Evolutionary conservation across 805 yeast species (phyloP), one percentile per base, ranked within the genome.

Genomic region (Kodamaea kaohsiungensis): DNA sequence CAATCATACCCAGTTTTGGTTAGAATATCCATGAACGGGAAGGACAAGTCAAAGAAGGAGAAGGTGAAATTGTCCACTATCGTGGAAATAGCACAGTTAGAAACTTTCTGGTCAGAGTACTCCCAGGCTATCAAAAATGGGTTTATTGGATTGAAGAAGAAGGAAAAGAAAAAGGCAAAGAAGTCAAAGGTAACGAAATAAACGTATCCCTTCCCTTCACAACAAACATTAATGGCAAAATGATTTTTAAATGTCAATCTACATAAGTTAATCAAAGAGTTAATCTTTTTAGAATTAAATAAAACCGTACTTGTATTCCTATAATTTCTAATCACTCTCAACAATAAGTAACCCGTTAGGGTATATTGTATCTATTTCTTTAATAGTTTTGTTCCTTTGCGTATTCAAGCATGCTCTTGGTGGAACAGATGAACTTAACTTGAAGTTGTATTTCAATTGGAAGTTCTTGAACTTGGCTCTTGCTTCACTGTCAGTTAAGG

Each of bases 51-150:
- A 6, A 80, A 81, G 45, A 82, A 81, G 61, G 70, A 73, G 54
- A 84, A 84, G 61, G 64, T 69, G n/a, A 89, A 89, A 64, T 67
- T 87, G 33, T 83, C 91, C 25, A 91, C 98, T 0, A 82, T 86
- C 10, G 91, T 92, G 6, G 80, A 81, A 25, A 74, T 85, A 0
- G 80, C 76, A 1, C 71, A 80, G 2, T 73, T 92, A 59, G 89
- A 86, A 58, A 67, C 74, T 55, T 92, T 92, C 67, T 92, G 97
- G 97, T 67, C 69, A 43, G 85, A 84, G 22, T 92, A 91, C 70
- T 72, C 89, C 0, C 84, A 83, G 43, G 81, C 81, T 0, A 76
- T 91, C 53, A 91, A 89, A 66, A 65, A 76, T 18, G 92, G 95
- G 3, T 83, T 89, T 68, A 73, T 74, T 2, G 97, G 96, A 1